Evolutionary conservation across 129 eudicot species (phyloP).

Genomic region (Lactuca sativa): DNA sequence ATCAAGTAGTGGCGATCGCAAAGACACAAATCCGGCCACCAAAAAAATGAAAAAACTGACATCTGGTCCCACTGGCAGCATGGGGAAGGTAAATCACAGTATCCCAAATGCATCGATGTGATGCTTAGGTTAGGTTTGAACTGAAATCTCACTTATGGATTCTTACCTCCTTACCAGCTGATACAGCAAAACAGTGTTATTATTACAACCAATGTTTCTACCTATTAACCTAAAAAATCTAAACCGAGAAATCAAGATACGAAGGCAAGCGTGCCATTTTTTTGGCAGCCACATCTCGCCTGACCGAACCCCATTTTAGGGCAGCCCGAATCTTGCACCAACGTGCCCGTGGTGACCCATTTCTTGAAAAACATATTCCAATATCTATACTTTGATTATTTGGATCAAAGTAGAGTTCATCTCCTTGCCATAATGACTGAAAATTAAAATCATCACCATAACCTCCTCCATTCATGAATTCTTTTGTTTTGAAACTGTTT

Average conservation of each 20-base stretch:
- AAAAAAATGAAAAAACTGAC: no score
- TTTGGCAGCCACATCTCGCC: constrained; percentile 48
- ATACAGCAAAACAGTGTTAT: neutral
- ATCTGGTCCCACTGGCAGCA: neutral
- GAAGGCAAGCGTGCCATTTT: constrained; percentile 27
- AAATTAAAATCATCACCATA: constrained; percentile 22
- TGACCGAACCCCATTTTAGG: constrained; percentile 38
- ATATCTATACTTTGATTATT: constrained; percentile 25
- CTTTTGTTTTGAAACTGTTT: constrained; percentile 21
- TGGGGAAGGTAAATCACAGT: neutral
- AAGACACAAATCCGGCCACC: constrained; percentile 29
- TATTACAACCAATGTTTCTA: neutral
- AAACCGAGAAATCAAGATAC: constrained; percentile 19
- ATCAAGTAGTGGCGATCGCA: constrained; percentile 20
- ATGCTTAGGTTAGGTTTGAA: no score
- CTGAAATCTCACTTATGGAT: neutral
- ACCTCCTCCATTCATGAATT: constrained; percentile 7
- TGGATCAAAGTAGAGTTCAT: constrained; percentile 17
- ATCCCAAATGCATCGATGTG: no score
- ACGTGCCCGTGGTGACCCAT: constrained; percentile 33
- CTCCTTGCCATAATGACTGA: constrained; percentile 28
- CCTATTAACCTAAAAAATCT: constrained; percentile 2
- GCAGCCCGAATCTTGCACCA: constrained; percentile 52
- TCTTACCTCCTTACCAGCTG: neutral
- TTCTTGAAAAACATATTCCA: constrained; percentile 25